These are phyloP conservation scores for Hansenula sp. DNA, from an alignment of 1,139 yeast genomes.

Conservation along the genomic window DNA sequence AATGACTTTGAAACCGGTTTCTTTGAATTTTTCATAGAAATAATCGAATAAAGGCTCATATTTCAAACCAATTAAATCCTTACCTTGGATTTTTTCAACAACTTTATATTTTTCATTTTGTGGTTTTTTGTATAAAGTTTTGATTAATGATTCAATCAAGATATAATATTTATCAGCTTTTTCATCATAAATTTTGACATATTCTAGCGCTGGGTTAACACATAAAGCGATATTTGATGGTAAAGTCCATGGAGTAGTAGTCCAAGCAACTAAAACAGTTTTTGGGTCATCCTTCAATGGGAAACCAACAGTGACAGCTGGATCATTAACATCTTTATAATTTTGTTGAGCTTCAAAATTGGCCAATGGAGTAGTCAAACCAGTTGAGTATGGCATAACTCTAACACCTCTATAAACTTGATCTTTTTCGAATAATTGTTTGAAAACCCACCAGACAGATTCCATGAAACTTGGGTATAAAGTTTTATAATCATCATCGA, in stretches of 20 bases:
- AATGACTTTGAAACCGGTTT: conserved; percentile 77
- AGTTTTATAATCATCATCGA: conserved; percentile 97
- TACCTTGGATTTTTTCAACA: conserved; percentile 76
- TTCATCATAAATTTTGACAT: conserved; percentile 88
- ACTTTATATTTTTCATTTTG: conserved; percentile 82
- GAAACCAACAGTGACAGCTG: conserved; percentile 92
- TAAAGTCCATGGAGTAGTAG: conserved; percentile 99
- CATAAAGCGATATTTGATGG: conserved; percentile 92
- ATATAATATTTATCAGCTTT: conserved; percentile 77
- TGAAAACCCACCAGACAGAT: conserved; percentile 99
- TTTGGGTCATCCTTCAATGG: conserved; percentile 76
- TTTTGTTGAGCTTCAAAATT: conserved; percentile 98
- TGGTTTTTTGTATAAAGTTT: conserved; percentile 90
- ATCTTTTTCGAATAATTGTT: conserved; percentile 77
- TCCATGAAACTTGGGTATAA: conserved; percentile 96
- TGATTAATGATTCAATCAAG: conserved; percentile 74
- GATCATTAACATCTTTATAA: conserved; percentile 95
- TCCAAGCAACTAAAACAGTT: conserved; percentile 92
- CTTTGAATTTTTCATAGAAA: conserved; percentile 72
- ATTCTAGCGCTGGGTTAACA: conserved; percentile 88
- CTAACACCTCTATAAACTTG: conserved; percentile 91
- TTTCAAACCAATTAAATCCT: conserved; percentile 70
- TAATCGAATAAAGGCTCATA: conserved; percentile 83
- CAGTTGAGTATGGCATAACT: conserved; percentile 99
- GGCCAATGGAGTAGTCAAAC: conserved; percentile 92